phyloP scores from a whole-genome alignment of 129 eudicot species.

The Calendula officinalis region DNA sequence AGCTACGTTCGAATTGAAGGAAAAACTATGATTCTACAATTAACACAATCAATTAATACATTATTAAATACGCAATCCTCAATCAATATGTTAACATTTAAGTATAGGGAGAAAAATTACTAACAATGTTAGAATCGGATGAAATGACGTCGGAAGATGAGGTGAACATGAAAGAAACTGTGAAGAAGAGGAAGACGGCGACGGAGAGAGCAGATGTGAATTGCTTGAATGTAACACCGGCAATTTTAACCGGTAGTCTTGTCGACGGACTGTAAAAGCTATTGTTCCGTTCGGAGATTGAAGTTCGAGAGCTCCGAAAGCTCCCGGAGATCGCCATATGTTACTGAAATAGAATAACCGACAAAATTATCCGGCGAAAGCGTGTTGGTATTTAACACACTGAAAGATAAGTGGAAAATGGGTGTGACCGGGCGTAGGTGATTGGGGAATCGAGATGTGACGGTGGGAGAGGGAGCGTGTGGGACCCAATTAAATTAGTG shows the following conservation, averaged over 20 bases:
- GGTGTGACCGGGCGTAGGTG: conserved; percentile 1
- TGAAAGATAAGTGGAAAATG: conserved; percentile 26
- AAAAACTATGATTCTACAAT: conserved; percentile 32
- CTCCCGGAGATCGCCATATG: conserved; percentile 36
- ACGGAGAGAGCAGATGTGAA: conserved; percentile 38
- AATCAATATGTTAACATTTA: neutral
- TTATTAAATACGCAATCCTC: neutral
- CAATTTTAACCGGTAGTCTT: conserved; percentile 19
- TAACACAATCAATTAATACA: conserved; percentile 8
- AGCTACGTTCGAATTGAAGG: conserved; percentile 28
- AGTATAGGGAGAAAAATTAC: neutral
- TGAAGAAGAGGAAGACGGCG: conserved; percentile 43
- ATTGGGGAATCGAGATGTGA: conserved; percentile 23
- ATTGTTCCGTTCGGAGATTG: conserved; percentile 18
- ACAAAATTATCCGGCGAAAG: conserved; percentile 2
- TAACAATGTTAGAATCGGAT: conserved; percentile 40
- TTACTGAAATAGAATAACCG: conserved; percentile 8
- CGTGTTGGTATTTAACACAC: conserved; percentile 10
- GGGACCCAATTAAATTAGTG: no score
- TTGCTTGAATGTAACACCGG: conserved; percentile 34
- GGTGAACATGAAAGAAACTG: conserved; percentile 39
- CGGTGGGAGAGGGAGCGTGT: conserved; percentile 22
- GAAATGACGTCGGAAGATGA: conserved; percentile 30
- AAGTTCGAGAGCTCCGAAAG: conserved; percentile 42
- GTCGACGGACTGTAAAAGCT: conserved; percentile 11